Conservation (phyloP, 2,329 filamentous ascomycete genomes). For the Trichoderma hamatum region DNA sequence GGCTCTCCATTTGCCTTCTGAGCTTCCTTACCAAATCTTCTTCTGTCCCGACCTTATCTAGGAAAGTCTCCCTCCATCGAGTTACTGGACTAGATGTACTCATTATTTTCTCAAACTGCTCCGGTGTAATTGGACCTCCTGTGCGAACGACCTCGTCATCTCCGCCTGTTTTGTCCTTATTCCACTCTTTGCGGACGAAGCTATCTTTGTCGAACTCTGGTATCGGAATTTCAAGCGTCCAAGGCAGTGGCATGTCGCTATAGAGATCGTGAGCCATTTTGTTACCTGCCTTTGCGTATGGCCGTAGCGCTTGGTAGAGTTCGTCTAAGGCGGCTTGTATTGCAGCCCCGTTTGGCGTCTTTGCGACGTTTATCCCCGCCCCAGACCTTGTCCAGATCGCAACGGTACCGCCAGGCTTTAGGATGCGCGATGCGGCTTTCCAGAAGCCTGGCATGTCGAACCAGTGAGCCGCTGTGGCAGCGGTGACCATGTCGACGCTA, state of each 20-base stretch:
- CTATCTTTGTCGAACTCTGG: conserved; percentile 44
- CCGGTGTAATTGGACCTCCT: conserved; percentile 32
- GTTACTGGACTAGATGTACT: conserved; percentile 45
- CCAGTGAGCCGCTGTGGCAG: conserved; percentile 59
- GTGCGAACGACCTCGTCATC: background rate
- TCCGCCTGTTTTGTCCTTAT: background rate
- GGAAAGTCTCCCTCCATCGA: conserved; percentile 51
- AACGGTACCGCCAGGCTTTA: conserved; percentile 58
- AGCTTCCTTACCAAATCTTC: conserved; percentile 42
- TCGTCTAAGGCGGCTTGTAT: background rate
- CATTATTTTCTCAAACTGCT: conserved; percentile 42
- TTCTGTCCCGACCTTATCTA: conserved; percentile 46
- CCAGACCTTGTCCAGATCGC: conserved; percentile 51
- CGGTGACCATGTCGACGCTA: conserved; percentile 25
- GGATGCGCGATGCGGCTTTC: conserved; percentile 46
- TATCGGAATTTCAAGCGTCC: conserved; percentile 44
- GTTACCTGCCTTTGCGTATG: conserved; percentile 43
- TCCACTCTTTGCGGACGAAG: conserved; percentile 50
- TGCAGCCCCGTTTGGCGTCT: background rate
- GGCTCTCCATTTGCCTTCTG: conserved; percentile 34
- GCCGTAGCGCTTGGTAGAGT: conserved; percentile 29
- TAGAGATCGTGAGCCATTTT: conserved; percentile 46
- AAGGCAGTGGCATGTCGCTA: conserved; percentile 51
- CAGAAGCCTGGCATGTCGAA: conserved; percentile 59
- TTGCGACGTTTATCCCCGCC: conserved; percentile 38